Percentiles rank a stretch among this genome's conserved stretches.
Conservation (phyloP, 495 filamentous ascomycete species). For the Hamigera avellanea region DNA sequence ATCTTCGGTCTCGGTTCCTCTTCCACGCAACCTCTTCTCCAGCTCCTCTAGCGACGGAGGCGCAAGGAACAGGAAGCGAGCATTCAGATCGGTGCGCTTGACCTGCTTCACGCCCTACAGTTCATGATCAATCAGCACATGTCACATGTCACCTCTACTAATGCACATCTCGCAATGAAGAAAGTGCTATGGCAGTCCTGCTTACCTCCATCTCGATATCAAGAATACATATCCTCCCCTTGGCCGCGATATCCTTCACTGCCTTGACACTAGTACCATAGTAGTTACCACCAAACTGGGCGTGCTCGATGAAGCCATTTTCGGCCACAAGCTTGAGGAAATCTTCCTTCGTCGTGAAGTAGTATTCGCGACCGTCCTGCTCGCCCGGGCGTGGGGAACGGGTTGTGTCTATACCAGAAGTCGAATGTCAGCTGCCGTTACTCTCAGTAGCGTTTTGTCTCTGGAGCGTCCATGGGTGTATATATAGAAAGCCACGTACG, state of each 20-base stretch:
- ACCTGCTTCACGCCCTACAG: conserved; percentile 86
- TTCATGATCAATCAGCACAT: conserved; percentile 36
- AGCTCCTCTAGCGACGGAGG: conserved; percentile 67
- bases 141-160: too few relatives aligned
- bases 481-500: conserved; percentile 20
- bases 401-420: conserved; percentile 50
- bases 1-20: conserved; percentile 76
- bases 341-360: conserved; percentile 58
- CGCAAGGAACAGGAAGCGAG: conserved; percentile 76
- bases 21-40: conserved; percentile 64
- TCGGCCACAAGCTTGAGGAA: conserved; percentile 59
- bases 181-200: too few relatives aligned
- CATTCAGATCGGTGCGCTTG: conserved; percentile 58
- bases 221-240: conserved; percentile 34
- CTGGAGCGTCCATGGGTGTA: too few relatives aligned
- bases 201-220: conserved; percentile 89
- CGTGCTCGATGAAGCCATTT: conserved; percentile 79
- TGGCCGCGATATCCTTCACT: conserved; percentile 59
- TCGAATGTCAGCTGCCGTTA: background rate
- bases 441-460: background rate
- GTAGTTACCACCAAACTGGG: conserved; percentile 74
- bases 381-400: conserved; percentile 68
- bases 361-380: conserved; percentile 65
- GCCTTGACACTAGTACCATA: conserved; percentile 78
- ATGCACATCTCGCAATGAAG: too few relatives aligned